phyloP scores from a whole-genome alignment of 768 basidiomycete genomes.

The Pluteus cervinus region DNA sequence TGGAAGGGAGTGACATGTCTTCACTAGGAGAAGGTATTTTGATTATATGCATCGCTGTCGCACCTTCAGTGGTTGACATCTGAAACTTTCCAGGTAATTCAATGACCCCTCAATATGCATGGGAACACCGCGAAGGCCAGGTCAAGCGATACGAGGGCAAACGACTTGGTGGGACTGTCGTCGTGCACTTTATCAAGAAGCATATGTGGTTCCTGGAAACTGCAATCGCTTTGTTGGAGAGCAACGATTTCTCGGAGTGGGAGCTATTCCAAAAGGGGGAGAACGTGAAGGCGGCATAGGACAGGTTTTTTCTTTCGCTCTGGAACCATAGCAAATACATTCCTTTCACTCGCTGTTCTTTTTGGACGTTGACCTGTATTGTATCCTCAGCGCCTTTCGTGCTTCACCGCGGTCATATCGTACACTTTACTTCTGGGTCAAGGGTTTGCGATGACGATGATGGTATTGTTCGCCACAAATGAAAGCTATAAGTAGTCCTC shows the following conservation, averaged over 20 bases:
- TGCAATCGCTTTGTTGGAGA: slow-evolving; percentile 78
- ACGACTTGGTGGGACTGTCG: slow-evolving; percentile 87
- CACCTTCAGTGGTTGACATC: slow-evolving; percentile 2
- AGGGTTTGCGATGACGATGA: too few relatives aligned
- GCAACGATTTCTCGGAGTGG: slow-evolving; percentile 61
- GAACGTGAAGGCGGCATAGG: too few relatives aligned
- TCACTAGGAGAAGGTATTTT: slow-evolving; percentile 53
- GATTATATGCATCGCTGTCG: slow-evolving; percentile 1
- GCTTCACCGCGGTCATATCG: too few relatives aligned
- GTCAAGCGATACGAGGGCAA: slow-evolving; percentile 54
- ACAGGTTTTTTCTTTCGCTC: too few relatives aligned
- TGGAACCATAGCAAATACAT: too few relatives aligned
- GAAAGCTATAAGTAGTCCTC: too few relatives aligned
- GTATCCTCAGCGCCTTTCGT: too few relatives aligned
- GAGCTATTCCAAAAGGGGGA: too few relatives aligned
- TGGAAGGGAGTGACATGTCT: slow-evolving; percentile 89
- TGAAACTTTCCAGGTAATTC: slow-evolving; percentile 37
- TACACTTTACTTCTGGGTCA: too few relatives aligned
- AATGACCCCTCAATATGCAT: slow-evolving; percentile 58
- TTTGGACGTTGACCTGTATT: too few relatives aligned
- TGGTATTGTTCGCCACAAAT: too few relatives aligned
- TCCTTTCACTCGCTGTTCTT: too few relatives aligned
- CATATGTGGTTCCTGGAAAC: slow-evolving; percentile 96
- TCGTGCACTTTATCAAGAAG: slow-evolving; percentile 97
- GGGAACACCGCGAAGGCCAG: slow-evolving; percentile 70